Base-by-base conservation (phyloP, 2,329 filamentous ascomycete species). In the Cordyceps farinosa region DNA sequence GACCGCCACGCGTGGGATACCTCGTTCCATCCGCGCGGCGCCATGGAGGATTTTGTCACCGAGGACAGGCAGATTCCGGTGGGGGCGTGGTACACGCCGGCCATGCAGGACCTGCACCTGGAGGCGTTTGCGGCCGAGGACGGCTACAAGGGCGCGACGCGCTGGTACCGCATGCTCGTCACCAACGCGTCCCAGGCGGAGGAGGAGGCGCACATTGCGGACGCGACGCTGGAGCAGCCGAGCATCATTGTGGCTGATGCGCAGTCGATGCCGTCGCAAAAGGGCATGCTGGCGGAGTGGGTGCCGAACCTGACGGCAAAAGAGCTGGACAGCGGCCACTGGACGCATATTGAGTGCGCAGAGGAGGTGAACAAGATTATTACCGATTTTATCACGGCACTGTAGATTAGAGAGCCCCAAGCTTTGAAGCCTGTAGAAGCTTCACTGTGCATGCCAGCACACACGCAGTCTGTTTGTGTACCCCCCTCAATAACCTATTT, bases 231-330 rank as follows among this genome's bases (percentile, higher is more conserved):
- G 30, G 17, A 60, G 4, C 67, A 70, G 7, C 66, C 71, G 3
- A 61, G 64, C 2, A 63, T 74, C 3, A 67, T 74, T 42, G 57
- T 75, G 5, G 67, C 65, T 0, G 67, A 69, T 4, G 56, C 52
- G 7, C 65, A 67, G 5, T 67, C 69, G 0, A 62, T 65, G 7
- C 15, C 58, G 0, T 70, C 73, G 50, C 72, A 71, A 51, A 38
- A 62, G 9, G 64, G 70, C n/a, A 71, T 73, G 68, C 32, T 73
- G 1, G 62, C 65, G 10, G 61, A 66, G 6, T 74, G 73, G 72
- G 32, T 68, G 1, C 56, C 65, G 0, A 59, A 79, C 8, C 66
- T 83, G 50, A 78, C 76, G 1, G 75, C 77, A 22, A 72, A 70
- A 9, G 69, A 61, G 30, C 34, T 78, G 1, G 68, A 74, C 5